A percentile compares a stretch with the other conserved stretches of the same genome.
Evolutionary conservation across 164 flowering plant species (phyloP).

Genomic region (Annona squamosa): DNA sequence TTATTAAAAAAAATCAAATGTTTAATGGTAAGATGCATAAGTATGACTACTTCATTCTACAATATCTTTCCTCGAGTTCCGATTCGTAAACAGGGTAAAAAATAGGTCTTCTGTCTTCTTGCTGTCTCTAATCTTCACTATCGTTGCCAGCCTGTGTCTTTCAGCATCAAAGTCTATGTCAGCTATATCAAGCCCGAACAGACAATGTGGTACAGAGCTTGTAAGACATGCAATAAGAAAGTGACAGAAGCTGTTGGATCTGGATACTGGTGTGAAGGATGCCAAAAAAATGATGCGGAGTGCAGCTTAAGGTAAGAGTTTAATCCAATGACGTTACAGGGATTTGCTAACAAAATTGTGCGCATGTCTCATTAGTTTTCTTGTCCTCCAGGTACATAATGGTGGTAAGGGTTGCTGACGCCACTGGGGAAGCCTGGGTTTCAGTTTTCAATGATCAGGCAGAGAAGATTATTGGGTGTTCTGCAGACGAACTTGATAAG

Average conservation of each 20-base stretch:
- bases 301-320: conserved; percentile 61
- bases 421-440: conserved; percentile 79
- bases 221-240: conserved; percentile 88
- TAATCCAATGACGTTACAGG: background rate
- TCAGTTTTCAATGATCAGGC: conserved; percentile 88
- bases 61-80: no score
- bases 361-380: background rate
- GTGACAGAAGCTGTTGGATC: conserved; percentile 83
- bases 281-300: conserved; percentile 75
- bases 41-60: no score
- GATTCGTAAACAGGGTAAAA: background rate
- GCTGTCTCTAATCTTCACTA: background rate
- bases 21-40: no score
- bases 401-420: conserved; percentile 54
- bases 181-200: conserved; percentile 86
- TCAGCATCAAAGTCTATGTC: conserved; percentile 53
- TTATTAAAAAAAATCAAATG: no score
- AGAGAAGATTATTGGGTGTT: conserved; percentile 73
- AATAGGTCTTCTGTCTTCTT: background rate
- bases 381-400: conserved; percentile 53
- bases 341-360: no score
- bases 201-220: conserved; percentile 93
- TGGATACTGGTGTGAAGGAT: conserved; percentile 94
- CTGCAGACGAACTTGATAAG: conserved; percentile 83
- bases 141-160: conserved; percentile 54